phyloP scores from a whole-genome alignment of 345 rosid genomes.

The Excoecaria agallocha region DNA sequence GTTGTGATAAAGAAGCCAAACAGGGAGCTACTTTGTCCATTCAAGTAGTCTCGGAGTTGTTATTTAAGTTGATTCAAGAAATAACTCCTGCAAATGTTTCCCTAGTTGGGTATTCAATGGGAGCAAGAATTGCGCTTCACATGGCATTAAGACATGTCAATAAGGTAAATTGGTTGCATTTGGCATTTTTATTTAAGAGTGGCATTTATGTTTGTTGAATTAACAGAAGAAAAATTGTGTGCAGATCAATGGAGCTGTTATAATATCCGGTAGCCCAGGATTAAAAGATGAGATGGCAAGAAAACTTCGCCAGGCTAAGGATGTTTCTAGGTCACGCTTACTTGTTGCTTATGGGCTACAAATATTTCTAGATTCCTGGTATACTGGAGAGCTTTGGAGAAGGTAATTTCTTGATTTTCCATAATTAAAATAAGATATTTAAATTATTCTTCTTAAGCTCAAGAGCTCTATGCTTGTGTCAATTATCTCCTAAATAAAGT shows the following conservation, averaged over 20 bases:
- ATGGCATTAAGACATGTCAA: constrained; percentile 61
- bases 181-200: constrained; percentile 1
- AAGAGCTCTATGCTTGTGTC: constrained; percentile 9
- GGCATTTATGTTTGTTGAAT: neutral
- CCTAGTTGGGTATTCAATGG: constrained; percentile 88
- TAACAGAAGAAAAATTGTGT: constrained; percentile 11
- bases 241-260: constrained; percentile 69
- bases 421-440: neutral
- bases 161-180: constrained; percentile 42
- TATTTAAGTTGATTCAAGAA: constrained; percentile 45
- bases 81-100: constrained; percentile 57
- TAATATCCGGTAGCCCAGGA: constrained; percentile 93
- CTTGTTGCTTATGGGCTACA: constrained; percentile 60
- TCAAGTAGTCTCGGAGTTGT: constrained; percentile 43
- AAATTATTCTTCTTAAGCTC: neutral
- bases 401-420: constrained; percentile 46
- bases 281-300: constrained; percentile 46
- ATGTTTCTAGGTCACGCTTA: constrained; percentile 56
- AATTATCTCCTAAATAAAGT: constrained; percentile 10
- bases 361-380: constrained; percentile 64
- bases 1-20: constrained; percentile 24
- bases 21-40: constrained; percentile 46
- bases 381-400: constrained; percentile 69
- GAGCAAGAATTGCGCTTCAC: constrained; percentile 83
- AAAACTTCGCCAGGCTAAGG: constrained; percentile 67